Conservation (phyloP, 2,329 filamentous ascomycete species). For the Penicillium sp. region DNA sequence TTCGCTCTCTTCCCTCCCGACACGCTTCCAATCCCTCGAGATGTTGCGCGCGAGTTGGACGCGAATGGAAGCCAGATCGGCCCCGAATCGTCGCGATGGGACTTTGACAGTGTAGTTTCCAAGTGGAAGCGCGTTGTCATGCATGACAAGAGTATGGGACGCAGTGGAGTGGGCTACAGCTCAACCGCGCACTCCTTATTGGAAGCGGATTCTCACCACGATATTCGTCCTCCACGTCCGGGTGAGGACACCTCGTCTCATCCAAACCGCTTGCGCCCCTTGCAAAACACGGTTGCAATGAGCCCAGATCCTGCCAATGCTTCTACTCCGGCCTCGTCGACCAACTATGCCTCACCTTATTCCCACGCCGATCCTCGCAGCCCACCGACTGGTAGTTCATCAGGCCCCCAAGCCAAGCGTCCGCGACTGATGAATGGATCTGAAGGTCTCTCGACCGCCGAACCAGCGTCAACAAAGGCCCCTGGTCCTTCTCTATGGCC, state of each 20-base stretch:
- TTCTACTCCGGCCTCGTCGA: conserved; percentile 30
- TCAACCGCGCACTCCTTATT: conserved; percentile 14
- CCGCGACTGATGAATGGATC: conserved; percentile 41
- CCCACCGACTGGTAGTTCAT: conserved; percentile 19
- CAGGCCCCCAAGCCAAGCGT: conserved; percentile 35
- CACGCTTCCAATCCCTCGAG: conserved; percentile 42
- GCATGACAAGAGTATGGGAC: conserved; percentile 48
- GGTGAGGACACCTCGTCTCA: conserved; percentile 27
- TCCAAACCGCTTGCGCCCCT: conserved; percentile 26
- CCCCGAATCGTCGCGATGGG: conserved; percentile 45
- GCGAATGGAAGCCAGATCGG: conserved; percentile 38
- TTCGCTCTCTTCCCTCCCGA: conserved; percentile 53
- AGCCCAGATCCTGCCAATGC: conserved; percentile 33
- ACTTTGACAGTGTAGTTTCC: conserved; percentile 50
- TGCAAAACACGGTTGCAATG: conserved; percentile 22
- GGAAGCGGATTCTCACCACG: conserved; percentile 16
- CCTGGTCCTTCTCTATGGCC: conserved; percentile 19
- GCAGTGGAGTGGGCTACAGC: conserved; percentile 35
- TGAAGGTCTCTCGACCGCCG: conserved; percentile 15
- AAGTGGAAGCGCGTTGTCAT: conserved; percentile 53
- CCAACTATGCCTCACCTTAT: conserved; percentile 36
- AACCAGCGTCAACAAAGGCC: conserved; percentile 9
- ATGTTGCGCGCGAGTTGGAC: conserved; percentile 42
- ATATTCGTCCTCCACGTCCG: conserved; percentile 23
- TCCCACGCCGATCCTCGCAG: conserved; percentile 30